Percentiles rank a stretch among this genome's conserved stretches.
Evolutionary conservation across 2,329 filamentous ascomycete species (phyloP).

Genomic region (Epichloe hybrida): DNA sequence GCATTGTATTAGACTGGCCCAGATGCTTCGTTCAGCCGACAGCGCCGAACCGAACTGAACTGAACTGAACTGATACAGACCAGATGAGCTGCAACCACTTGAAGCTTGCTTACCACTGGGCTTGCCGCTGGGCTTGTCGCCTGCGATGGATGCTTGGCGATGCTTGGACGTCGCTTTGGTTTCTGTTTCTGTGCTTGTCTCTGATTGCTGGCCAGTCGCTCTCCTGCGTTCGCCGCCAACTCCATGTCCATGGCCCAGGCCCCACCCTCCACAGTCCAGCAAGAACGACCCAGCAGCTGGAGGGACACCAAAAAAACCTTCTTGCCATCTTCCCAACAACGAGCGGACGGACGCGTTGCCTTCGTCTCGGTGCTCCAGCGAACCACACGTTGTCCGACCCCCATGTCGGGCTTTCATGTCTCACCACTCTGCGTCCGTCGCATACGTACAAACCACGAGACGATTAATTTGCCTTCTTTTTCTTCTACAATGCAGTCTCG

Average conservation of each 20-base stretch:
- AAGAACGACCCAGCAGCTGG: not conserved
- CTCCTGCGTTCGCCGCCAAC: not conserved
- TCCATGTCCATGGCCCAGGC: not conserved
- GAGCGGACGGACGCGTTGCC: not conserved
- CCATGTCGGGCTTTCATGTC: conserved; percentile 6
- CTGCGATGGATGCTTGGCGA: too few species aligned
- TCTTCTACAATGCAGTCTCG: not conserved
- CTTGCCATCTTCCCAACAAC: too few species aligned
- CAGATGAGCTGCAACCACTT: too few species aligned
- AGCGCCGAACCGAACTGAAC: not conserved
- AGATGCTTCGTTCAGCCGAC: not conserved
- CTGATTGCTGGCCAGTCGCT: conserved; percentile 4
- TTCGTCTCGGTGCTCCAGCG: conserved; percentile 1
- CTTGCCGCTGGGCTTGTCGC: too few species aligned
- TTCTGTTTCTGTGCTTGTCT: not conserved
- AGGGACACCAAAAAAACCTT: too few species aligned
- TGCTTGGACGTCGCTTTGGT: not conserved
- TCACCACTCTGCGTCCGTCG: conserved; percentile 8
- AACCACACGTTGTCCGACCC: conserved; percentile 3
- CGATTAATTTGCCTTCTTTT: not conserved
- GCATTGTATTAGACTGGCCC: too few species aligned
- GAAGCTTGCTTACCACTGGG: too few species aligned
- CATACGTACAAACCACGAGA: conserved; percentile 3
- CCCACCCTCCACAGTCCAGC: not conserved
- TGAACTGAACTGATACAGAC: too few species aligned